phyloP scores from a whole-genome alignment of 1,139 yeast genomes.

The Geotrichum fermentans region DNA sequence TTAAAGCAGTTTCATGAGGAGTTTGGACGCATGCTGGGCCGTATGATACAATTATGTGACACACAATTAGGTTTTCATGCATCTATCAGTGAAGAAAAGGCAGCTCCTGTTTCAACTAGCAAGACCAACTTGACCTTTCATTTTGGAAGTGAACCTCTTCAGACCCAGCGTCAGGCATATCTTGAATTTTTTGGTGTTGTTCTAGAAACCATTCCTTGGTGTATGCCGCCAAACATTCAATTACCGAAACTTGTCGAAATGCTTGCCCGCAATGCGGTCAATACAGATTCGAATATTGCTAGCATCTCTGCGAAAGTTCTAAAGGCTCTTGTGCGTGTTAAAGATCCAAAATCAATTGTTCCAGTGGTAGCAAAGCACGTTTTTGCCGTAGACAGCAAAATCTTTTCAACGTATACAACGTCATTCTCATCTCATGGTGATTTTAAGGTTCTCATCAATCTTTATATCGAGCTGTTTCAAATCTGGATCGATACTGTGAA shows the following conservation, averaged over 20 bases:
- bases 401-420: slow-evolving; percentile 40
- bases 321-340: slow-evolving; percentile 59
- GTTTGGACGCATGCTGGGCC: slow-evolving; percentile 59
- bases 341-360: slow-evolving; percentile 66
- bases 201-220: slow-evolving; percentile 66
- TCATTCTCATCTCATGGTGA: slow-evolving; percentile 53
- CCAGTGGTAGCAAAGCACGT: slow-evolving; percentile 75
- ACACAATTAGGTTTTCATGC: slow-evolving; percentile 34
- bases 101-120: slow-evolving; percentile 13
- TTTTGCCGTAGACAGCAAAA: slow-evolving; percentile 64
- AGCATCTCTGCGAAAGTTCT: slow-evolving; percentile 60
- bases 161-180: slow-evolving; percentile 37
- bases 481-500: slow-evolving; percentile 57
- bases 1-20: slow-evolving; percentile 56
- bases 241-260: slow-evolving; percentile 66
- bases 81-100: slow-evolving; percentile 24
- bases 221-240: slow-evolving; percentile 49
- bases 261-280: slow-evolving; percentile 69
- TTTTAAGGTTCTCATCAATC: slow-evolving; percentile 55
- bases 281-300: slow-evolving; percentile 57
- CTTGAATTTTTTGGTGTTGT: slow-evolving; percentile 65
- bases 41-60: slow-evolving; percentile 58
- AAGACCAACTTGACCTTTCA: slow-evolving; percentile 46
- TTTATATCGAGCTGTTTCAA: slow-evolving; percentile 72
- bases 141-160: slow-evolving; percentile 39